These are phyloP conservation scores for Botrytis tulipae DNA, from an alignment of 2,329 filamentous ascomycete species.

Conservation along the genomic window DNA sequence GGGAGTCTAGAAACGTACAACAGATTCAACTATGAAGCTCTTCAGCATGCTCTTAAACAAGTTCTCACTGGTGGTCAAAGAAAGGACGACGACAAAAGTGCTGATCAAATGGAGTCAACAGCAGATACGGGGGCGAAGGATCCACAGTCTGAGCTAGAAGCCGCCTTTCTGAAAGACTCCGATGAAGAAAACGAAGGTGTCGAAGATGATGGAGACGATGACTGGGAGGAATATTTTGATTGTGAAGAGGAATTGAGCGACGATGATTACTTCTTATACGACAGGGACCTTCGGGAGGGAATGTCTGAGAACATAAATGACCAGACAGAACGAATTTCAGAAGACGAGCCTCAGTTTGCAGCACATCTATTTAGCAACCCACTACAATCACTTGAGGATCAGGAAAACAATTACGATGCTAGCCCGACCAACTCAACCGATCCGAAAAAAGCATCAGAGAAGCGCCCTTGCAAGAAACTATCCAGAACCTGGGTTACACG, in stretches of 20 bases:
- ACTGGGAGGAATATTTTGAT: background rate
- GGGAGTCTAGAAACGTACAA: background rate
- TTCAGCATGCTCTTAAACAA: background rate
- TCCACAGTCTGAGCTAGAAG: background rate
- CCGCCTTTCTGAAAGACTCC: background rate
- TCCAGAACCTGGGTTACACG: background rate
- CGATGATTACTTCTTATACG: background rate
- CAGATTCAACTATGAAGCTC: background rate
- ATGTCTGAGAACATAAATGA: background rate
- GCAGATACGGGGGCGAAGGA: background rate
- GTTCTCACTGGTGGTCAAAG: background rate
- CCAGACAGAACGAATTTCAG: too few relatives aligned
- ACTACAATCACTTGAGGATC: background rate
- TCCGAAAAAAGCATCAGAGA: background rate
- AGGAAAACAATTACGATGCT: background rate
- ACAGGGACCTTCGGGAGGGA: background rate
- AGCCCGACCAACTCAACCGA: background rate
- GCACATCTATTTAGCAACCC: background rate
- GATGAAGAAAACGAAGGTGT: background rate
- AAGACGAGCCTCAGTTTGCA: background rate
- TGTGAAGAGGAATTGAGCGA: background rate
- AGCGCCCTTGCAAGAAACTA: accelerated
- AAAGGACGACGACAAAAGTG: background rate
- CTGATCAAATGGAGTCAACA: background rate
- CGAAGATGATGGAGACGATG: background rate